Evolutionary conservation across 768 basidiomycete genomes (phyloP).

Genomic region (Tephrocybe sp.): DNA sequence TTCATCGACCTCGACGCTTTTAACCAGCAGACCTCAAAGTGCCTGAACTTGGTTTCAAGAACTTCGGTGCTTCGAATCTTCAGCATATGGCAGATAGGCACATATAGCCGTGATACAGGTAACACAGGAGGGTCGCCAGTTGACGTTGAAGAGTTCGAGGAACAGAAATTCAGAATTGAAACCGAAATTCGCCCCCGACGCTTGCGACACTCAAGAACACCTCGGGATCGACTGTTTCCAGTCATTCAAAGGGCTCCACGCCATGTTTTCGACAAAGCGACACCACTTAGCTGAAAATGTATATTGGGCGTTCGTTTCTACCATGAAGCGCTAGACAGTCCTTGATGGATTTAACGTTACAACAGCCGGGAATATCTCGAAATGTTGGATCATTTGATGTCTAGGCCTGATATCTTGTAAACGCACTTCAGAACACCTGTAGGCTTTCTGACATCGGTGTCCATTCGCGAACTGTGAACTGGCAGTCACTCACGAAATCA

Average conservation of each 20-base stretch:
- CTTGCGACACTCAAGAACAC: no score
- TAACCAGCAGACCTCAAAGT: slow-evolving; percentile 16
- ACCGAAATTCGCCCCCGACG: no score
- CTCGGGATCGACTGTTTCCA: no score
- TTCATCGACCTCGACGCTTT: slow-evolving; percentile 11
- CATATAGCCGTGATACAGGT: slow-evolving; percentile 22
- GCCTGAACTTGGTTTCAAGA: slow-evolving; percentile 13
- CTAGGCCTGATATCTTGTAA: neutral
- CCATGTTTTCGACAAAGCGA: no score
- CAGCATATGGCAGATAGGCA: slow-evolving; percentile 27
- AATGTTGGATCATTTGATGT: neutral
- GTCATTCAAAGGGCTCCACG: no score
- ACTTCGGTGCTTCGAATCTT: slow-evolving; percentile 17
- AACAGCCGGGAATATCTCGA: neutral
- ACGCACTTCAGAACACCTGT: neutral
- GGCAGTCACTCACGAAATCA: no score
- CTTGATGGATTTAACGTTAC: no score
- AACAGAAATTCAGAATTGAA: no score
- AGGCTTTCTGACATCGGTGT: neutral
- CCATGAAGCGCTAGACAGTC: no score
- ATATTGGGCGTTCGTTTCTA: no score
- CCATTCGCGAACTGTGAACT: neutral
- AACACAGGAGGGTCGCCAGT: slow-evolving; percentile 9
- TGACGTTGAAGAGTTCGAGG: slow-evolving; percentile 15
- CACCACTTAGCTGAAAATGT: no score